phyloP scores from a whole-genome alignment of 306 rosid genomes.

The Cucurbita pepo region DNA sequence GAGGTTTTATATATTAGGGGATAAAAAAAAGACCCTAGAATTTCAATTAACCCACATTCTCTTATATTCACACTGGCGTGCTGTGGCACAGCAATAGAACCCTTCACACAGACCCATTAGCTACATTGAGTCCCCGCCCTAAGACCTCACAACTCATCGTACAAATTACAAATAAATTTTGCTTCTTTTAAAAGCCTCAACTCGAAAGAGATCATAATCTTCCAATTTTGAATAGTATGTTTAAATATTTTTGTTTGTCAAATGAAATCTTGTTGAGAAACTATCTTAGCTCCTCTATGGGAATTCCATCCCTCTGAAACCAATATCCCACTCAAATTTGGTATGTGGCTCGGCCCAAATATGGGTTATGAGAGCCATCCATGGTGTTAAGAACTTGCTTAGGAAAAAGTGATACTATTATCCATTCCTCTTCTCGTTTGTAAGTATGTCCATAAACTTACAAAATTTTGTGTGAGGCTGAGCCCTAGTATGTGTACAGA shows the following conservation, averaged over 20 bases:
- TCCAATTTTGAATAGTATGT: neutral
- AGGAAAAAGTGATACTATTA: neutral
- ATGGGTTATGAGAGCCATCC: neutral
- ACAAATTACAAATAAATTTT: neutral
- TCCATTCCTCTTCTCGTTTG: neutral
- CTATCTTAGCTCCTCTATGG: neutral
- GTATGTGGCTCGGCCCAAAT: neutral
- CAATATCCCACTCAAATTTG: neutral
- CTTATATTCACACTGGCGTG: no score
- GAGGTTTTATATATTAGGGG: no score
- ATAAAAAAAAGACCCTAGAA: no score
- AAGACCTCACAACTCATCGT: neutral
- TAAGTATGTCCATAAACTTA: neutral
- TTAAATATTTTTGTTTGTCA: neutral
- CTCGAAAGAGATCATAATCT: neutral
- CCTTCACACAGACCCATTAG: no score
- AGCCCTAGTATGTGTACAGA: neutral
- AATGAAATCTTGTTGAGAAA: neutral
- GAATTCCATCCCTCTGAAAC: neutral
- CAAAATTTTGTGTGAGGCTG: neutral
- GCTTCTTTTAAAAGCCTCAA: neutral
- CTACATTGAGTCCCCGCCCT: no score
- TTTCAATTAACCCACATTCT: no score
- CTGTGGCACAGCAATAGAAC: no score
- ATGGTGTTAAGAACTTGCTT: neutral